Conservation (phyloP, 2,329 filamentous ascomycete species). For the Pyrenophora tritici-repentis region DNA sequence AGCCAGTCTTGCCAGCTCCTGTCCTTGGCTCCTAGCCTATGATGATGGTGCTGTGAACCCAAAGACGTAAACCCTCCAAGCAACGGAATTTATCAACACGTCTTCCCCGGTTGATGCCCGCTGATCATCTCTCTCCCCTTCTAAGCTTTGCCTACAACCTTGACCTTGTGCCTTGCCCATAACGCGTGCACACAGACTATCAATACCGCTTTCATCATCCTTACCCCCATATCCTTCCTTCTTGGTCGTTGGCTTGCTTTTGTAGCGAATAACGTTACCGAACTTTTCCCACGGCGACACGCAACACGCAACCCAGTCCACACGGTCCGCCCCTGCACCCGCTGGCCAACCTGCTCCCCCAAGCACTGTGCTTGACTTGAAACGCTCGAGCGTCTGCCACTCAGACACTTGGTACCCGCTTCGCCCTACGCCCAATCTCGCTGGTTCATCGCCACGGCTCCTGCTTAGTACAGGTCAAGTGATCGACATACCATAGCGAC, state of each 20-base stretch:
- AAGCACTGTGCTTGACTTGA: slow-evolving; percentile 44
- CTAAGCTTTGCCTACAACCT: slow-evolving; percentile 37
- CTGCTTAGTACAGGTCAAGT: slow-evolving; percentile 40
- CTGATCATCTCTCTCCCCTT: slow-evolving; percentile 41
- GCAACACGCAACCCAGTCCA: slow-evolving; percentile 32
- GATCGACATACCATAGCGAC: slow-evolving; percentile 46
- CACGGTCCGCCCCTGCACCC: slow-evolving; percentile 35
- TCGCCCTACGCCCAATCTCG: slow-evolving; percentile 41
- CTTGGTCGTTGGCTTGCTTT: slow-evolving; percentile 38
- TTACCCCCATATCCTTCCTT: slow-evolving; percentile 40
- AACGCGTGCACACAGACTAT: slow-evolving; percentile 31
- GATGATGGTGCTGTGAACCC: slow-evolving; percentile 44
- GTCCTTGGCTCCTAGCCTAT: slow-evolving; percentile 46
- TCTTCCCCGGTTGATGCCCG: slow-evolving; percentile 38
- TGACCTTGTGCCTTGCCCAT: slow-evolving; percentile 29
- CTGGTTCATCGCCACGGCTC: slow-evolving; percentile 45
- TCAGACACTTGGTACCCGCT: slow-evolving; percentile 38
- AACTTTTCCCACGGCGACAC: slow-evolving; percentile 32
- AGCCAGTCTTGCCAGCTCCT: slow-evolving; percentile 39
- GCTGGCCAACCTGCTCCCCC: slow-evolving; percentile 23
- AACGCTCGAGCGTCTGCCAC: slow-evolving; percentile 46
- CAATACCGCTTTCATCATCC: slow-evolving; percentile 39
- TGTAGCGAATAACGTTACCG: slow-evolving; percentile 32
- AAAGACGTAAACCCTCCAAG: slow-evolving; percentile 38
- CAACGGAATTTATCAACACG: slow-evolving; percentile 43